Evolutionary conservation across 257 asterid species (phyloP).

Genomic region (Solanum pimpinellifolium): DNA sequence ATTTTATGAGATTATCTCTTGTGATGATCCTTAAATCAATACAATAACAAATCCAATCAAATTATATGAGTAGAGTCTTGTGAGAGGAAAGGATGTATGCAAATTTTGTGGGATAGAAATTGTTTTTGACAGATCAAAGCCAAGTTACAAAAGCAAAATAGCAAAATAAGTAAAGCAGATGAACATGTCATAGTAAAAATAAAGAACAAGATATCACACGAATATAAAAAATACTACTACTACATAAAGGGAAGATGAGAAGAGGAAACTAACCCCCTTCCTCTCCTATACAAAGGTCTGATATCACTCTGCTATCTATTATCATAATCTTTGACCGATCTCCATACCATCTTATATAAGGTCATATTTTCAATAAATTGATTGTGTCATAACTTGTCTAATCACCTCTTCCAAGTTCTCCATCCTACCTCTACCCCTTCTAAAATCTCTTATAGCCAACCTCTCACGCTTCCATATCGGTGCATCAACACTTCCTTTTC

Average conservation of each 20-base stretch:
- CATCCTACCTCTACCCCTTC: not conserved
- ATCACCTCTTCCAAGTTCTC: not conserved
- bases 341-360: not conserved
- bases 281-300: not conserved
- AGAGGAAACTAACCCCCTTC: too few relatives aligned
- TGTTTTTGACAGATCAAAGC: not conserved
- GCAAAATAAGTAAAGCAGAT: not conserved
- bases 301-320: not conserved
- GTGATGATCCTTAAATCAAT: not conserved
- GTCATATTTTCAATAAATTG: not conserved
- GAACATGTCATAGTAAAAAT: not conserved
- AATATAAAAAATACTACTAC: not conserved
- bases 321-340: not conserved
- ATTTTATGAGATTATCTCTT: not conserved
- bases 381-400: not conserved
- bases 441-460: not conserved
- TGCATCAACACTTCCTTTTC: not conserved
- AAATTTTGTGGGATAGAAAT: too few relatives aligned
- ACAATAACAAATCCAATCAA: not conserved
- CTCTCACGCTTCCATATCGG: not conserved
- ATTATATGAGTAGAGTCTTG: not conserved
- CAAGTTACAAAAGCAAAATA: not conserved
- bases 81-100: too few relatives aligned
- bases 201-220: not conserved
- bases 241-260: not conserved